Conservation (phyloP, 805 yeast genomes). For the Lipomyces yamanashiensis region DNA sequence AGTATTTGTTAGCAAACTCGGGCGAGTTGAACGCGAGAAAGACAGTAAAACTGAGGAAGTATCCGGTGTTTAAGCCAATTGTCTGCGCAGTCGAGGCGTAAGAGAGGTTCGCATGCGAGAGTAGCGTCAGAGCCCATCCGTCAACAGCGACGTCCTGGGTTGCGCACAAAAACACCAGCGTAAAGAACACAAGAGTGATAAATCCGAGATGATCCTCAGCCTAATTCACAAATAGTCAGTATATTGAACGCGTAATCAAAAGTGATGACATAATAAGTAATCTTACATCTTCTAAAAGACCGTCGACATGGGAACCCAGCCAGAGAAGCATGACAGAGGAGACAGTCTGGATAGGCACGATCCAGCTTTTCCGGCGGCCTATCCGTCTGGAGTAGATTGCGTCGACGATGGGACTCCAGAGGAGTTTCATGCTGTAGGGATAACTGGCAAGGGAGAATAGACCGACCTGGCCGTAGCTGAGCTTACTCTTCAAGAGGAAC, state of each 20-base stretch:
- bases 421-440: constrained; percentile 87
- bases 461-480: constrained; percentile 88
- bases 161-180: constrained; percentile 85
- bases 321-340: constrained; percentile 55
- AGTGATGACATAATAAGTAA: not conserved
- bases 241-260: not conserved
- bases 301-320: constrained; percentile 65
- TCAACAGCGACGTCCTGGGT: constrained; percentile 99
- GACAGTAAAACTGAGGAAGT: constrained; percentile 87
- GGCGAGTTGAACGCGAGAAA: constrained; percentile 89
- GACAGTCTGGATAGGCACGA: constrained; percentile 86
- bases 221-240: not conserved
- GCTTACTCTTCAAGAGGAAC: constrained; percentile 77
- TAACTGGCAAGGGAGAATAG: constrained; percentile 89
- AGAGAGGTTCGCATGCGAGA: constrained; percentile 75
- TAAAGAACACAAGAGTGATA: constrained; percentile 74
- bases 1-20: constrained; percentile 86
- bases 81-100: constrained; percentile 98
- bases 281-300: constrained; percentile 51
- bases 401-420: constrained; percentile 97
- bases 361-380: constrained; percentile 93
- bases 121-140: constrained; percentile 95
- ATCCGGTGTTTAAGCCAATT: constrained; percentile 90
- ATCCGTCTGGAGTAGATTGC: constrained; percentile 68
- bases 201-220: constrained; percentile 52